Percentiles rank a stretch among this genome's conserved stretches.
phyloP scores from a whole-genome alignment of 352 stramenopile species.

The Phytophthora ramorum region DNA sequence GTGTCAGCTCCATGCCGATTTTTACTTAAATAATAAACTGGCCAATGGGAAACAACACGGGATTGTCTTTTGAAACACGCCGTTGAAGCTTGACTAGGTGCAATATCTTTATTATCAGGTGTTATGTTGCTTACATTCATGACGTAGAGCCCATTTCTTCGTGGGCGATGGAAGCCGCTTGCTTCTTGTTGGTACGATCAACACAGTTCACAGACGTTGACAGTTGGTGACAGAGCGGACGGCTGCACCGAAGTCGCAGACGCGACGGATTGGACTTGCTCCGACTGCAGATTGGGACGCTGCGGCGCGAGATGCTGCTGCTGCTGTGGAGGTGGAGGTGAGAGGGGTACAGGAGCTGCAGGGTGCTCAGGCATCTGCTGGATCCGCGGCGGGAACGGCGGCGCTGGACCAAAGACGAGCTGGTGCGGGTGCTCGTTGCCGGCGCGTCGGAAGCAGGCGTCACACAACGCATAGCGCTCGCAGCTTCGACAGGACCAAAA shows the following conservation, averaged over 20 bases:
- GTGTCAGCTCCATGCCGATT: constrained; percentile 42
- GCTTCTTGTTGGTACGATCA: constrained; percentile 13
- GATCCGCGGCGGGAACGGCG: constrained; percentile 9
- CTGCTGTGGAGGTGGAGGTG: not conserved
- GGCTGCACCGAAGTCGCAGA: not conserved
- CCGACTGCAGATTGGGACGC: not conserved
- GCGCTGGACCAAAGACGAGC: constrained; percentile 48
- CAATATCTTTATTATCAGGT: constrained; percentile 31
- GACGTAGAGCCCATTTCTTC: constrained; percentile 1
- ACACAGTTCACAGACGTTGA: constrained; percentile 34
- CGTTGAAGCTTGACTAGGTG: constrained; percentile 4
- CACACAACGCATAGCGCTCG: constrained; percentile 69
- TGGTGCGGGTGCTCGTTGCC: constrained; percentile 55
- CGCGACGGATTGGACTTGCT: not conserved
- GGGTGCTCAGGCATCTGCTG: constrained; percentile 10
- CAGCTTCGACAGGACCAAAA: constrained; percentile 72
- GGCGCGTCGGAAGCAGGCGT: constrained; percentile 65
- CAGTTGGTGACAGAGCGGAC: constrained; percentile 2
- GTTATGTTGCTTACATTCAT: constrained; percentile 30
- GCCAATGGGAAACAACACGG: constrained; percentile 18
- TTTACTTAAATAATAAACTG: constrained; percentile 5
- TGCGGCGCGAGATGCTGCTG: constrained; percentile 6
- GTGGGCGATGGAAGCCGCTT: not conserved
- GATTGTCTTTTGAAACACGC: not conserved
- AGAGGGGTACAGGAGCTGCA: constrained; percentile 4